These are phyloP conservation scores for Acephala macrosclerotiorum DNA, from an alignment of 2,329 filamentous ascomycete species.

Conservation along the genomic window DNA sequence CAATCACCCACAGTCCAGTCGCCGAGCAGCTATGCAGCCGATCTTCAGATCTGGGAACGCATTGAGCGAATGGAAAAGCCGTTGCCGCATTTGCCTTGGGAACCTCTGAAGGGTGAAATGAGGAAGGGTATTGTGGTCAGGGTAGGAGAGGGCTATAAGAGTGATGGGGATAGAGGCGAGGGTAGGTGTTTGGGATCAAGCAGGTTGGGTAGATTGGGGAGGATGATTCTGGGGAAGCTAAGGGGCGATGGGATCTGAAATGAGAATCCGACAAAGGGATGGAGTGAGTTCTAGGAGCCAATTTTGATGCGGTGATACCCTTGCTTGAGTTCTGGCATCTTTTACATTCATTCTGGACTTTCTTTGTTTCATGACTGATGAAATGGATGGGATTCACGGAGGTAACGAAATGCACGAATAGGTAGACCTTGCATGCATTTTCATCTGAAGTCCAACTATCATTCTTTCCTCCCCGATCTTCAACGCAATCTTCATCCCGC, in stretches of 20 bases:
- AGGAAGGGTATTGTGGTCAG: background rate
- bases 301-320: no score
- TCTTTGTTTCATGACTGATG: background rate
- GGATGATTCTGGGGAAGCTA: background rate
- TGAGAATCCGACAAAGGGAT: no score
- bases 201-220: background rate
- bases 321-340: no score
- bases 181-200: background rate
- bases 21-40: background rate
- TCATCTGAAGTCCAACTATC: no score
- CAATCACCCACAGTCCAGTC: background rate
- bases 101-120: background rate
- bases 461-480: no score
- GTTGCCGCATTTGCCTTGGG: background rate
- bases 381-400: no score
- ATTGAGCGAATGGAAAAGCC: slow-evolving; percentile 5
- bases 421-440: no score
- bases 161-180: background rate
- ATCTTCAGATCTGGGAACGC: slow-evolving; percentile 7
- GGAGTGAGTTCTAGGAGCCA: no score
- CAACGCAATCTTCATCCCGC: no score
- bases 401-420: no score
- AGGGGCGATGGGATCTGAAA: no score
- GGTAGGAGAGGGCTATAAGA: background rate
- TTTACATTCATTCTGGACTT: no score